A percentile compares a stretch with the other conserved stretches of the same genome.
Evolutionary conservation across 2,329 filamentous ascomycete species (phyloP).

Genomic region (Phaeosphaeriaceae sp.): DNA sequence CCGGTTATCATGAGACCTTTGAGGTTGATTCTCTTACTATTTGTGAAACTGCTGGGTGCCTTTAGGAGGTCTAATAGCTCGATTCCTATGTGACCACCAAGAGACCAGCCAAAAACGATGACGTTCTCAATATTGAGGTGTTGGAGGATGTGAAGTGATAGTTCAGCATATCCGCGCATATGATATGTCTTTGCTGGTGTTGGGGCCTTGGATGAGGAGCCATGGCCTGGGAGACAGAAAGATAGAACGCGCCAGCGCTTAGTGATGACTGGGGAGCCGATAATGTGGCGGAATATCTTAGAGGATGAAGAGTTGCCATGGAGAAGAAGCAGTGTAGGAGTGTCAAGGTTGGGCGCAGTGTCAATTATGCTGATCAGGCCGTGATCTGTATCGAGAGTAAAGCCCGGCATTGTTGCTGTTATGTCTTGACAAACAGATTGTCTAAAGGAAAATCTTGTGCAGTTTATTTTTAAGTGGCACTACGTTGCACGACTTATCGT

Average conservation of each 20-base stretch:
- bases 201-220: slow-evolving; percentile 34
- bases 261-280: slow-evolving; percentile 17
- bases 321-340: slow-evolving; percentile 35
- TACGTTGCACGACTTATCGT: neutral
- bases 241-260: slow-evolving; percentile 30
- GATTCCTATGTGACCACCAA: slow-evolving; percentile 43
- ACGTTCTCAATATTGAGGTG: slow-evolving; percentile 26
- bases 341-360: slow-evolving; percentile 21
- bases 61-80: slow-evolving; percentile 34
- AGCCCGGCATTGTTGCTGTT: slow-evolving; percentile 15
- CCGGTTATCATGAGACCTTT: slow-evolving; percentile 38
- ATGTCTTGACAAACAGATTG: neutral
- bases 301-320: slow-evolving; percentile 41
- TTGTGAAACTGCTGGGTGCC: neutral
- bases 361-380: slow-evolving; percentile 31
- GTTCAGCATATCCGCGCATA: slow-evolving; percentile 39
- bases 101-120: slow-evolving; percentile 41
- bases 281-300: slow-evolving; percentile 35
- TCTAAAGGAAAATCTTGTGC: neutral
- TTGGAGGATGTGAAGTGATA: slow-evolving; percentile 36
- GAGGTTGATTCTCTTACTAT: slow-evolving; percentile 9
- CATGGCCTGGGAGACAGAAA: slow-evolving; percentile 46
- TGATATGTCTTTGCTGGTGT: slow-evolving; percentile 32
- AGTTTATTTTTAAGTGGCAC: neutral
- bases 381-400: slow-evolving; percentile 26